Evolutionary conservation across 352 stramenopile species (phyloP).

Genomic region (Pseudoperonospora humuli): DNA sequence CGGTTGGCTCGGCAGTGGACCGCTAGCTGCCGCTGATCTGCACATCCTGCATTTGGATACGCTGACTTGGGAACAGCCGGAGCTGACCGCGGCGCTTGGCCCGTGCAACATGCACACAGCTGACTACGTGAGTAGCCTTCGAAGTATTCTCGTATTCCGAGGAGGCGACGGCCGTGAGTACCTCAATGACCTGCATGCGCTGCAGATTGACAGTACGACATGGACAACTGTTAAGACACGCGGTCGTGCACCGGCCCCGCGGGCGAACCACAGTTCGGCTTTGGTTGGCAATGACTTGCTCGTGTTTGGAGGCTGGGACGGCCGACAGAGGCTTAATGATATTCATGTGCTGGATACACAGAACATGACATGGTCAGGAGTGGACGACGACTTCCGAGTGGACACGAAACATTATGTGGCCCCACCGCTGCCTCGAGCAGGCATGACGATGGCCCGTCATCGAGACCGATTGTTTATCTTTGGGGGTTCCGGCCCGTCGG

Average conservation of each 20-base stretch:
- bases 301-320: constrained; percentile 94
- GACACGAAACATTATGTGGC: constrained; percentile 31
- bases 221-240: constrained; percentile 79
- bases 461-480: constrained; percentile 91
- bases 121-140: constrained; percentile 81
- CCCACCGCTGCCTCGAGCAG: constrained; percentile 85
- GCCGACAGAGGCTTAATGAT: constrained; percentile 91
- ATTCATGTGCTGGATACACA: constrained; percentile 91
- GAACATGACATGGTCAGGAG: constrained; percentile 84
- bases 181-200: constrained; percentile 92
- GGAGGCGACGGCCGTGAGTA: constrained; percentile 93
- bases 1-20: constrained; percentile 90
- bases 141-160: constrained; percentile 91
- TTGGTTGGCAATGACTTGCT: constrained; percentile 83
- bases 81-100: constrained; percentile 43
- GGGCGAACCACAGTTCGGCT: constrained; percentile 93
- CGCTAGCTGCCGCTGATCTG: constrained; percentile 88
- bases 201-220: constrained; percentile 83
- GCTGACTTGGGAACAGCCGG: constrained; percentile 53
- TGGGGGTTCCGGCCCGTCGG: constrained; percentile 87
- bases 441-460: constrained; percentile 94
- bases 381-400: constrained; percentile 26
- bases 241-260: constrained; percentile 73
- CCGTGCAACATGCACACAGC: constrained; percentile 98
- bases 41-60: constrained; percentile 86